Conservation (phyloP, 1,284 basidiomycete species). For the Cryptococcus floricola region DNA sequence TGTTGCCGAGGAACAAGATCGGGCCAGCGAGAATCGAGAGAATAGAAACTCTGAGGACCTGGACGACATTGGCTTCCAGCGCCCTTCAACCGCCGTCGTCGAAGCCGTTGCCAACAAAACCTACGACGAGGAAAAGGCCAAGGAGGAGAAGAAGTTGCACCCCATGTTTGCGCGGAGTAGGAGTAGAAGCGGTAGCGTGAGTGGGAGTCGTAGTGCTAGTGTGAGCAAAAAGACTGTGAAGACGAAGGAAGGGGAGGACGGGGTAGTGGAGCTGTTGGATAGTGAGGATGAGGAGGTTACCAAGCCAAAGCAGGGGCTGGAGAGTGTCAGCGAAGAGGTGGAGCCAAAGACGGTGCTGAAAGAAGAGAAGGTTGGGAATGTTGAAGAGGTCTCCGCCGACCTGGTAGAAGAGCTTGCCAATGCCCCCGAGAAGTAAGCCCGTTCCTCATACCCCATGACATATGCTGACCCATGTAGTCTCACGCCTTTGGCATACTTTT, state of each 20-base stretch:
- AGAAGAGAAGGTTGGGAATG: slow-evolving; percentile 3
- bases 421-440: slow-evolving; percentile 15
- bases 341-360: background rate
- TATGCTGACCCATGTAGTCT: slow-evolving; percentile 46
- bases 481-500: slow-evolving; percentile 70
- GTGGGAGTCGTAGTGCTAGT: slow-evolving; percentile 15
- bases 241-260: slow-evolving; percentile 12
- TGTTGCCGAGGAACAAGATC: slow-evolving; percentile 37
- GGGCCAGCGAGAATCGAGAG: background rate
- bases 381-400: background rate
- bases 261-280: slow-evolving; percentile 31
- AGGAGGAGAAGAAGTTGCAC: slow-evolving; percentile 19
- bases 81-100: slow-evolving; percentile 26
- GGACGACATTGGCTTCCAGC: slow-evolving; percentile 14
- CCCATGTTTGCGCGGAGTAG: slow-evolving; percentile 30
- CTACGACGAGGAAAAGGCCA: slow-evolving; percentile 9
- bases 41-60: no score
- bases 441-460: background rate
- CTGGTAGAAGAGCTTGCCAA: slow-evolving; percentile 8
- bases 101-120: slow-evolving; percentile 20
- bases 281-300: slow-evolving; percentile 36
- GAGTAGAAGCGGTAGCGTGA: slow-evolving; percentile 1
- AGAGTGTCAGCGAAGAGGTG: background rate
- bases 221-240: slow-evolving; percentile 1
- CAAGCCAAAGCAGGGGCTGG: background rate